phyloP scores from a whole-genome alignment of 1,284 basidiomycete species.

The Rhodotorula sp. region DNA sequence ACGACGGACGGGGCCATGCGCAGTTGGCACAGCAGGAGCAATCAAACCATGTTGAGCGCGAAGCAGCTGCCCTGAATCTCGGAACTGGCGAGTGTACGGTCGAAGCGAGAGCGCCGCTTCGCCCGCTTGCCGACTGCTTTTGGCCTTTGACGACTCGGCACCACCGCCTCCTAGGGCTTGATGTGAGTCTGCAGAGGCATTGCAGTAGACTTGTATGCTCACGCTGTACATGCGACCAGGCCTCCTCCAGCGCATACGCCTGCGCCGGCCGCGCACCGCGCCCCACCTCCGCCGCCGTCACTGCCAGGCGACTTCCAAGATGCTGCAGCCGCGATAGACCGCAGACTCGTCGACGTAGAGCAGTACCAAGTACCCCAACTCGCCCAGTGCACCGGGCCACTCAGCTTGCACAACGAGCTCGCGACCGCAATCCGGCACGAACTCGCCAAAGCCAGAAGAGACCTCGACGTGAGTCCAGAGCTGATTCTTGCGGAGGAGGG shows the following conservation, averaged over 20 bases:
- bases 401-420: constrained; percentile 67
- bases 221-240: neutral
- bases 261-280: neutral
- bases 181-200: too few relatives aligned
- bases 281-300: constrained; percentile 14
- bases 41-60: too few relatives aligned
- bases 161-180: too few relatives aligned
- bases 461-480: constrained; percentile 63
- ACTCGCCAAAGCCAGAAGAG: constrained; percentile 61
- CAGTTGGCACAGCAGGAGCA: too few relatives aligned
- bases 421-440: constrained; percentile 74
- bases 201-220: neutral
- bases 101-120: too few relatives aligned
- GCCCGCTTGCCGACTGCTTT: too few relatives aligned
- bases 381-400: constrained; percentile 63
- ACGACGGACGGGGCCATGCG: too few relatives aligned
- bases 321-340: constrained; percentile 53
- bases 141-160: too few relatives aligned
- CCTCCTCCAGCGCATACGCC: constrained; percentile 39
- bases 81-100: too few relatives aligned
- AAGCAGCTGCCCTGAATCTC: too few relatives aligned
- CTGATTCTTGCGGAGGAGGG: too few relatives aligned
- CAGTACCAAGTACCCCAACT: constrained; percentile 74
- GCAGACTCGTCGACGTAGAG: constrained; percentile 64
- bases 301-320: constrained; percentile 23